These are phyloP conservation scores for Stephanodiscus triporus DNA, from an alignment of 108 stramenopile genomes.

Conservation along the genomic window DNA sequence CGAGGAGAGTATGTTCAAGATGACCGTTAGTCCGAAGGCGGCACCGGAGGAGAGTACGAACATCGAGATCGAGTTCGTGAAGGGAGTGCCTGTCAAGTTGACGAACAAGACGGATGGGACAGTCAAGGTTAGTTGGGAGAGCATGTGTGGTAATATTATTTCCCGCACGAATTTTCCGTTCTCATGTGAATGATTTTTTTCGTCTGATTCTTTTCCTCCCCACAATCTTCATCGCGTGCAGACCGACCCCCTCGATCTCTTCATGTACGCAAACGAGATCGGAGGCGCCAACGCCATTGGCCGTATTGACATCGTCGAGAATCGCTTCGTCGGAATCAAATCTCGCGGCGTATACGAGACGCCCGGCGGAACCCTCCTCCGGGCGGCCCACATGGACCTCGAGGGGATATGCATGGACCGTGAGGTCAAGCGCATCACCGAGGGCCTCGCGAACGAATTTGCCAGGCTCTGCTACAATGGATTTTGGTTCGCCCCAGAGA, in stretches of 20 bases:
- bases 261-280: conserved; percentile 96
- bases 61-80: conserved; percentile 87
- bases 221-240: neutral
- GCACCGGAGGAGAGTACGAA: conserved; percentile 84
- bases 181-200: too few species aligned
- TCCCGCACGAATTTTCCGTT: too few species aligned
- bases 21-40: conserved; percentile 90
- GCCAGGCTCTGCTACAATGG: conserved; percentile 98
- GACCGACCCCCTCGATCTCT: conserved; percentile 93
- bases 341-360: conserved; percentile 99
- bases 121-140: conserved; percentile 51
- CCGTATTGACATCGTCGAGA: conserved; percentile 99
- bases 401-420: conserved; percentile 97
- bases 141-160: neutral
- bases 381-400: conserved; percentile 95
- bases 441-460: conserved; percentile 89
- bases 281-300: conserved; percentile 97
- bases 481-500: conserved; percentile 99
- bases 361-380: conserved; percentile 96
- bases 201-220: neutral
- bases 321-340: conserved; percentile 99
- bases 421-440: conserved; percentile 97
- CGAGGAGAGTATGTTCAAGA: conserved; percentile 93
- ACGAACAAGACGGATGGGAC: conserved; percentile 90
- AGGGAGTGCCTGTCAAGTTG: conserved; percentile 96